Evolutionary conservation across 2,329 filamentous ascomycete genomes (phyloP).

Genomic region (Colletotrichum agaves): DNA sequence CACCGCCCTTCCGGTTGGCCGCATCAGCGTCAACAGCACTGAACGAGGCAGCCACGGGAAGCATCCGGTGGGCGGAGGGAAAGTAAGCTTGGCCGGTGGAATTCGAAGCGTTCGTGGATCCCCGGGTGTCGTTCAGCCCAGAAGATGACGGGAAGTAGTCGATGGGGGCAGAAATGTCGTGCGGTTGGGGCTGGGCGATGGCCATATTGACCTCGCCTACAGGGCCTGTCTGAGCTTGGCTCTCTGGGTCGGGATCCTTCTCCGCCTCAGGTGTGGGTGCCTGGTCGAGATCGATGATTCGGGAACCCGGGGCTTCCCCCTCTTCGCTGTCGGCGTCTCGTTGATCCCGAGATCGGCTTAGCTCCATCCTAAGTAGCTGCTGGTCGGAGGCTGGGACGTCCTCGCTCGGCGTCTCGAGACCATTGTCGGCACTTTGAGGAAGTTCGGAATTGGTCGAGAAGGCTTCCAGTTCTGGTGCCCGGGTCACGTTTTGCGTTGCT

Average conservation of each 20-base stretch:
- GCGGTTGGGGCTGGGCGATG: constrained; percentile 5
- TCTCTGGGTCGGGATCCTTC: constrained; percentile 20
- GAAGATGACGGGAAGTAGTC: constrained; percentile 24
- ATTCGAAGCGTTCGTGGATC: constrained; percentile 7
- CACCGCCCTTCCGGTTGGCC: constrained; percentile 35
- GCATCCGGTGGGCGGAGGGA: constrained; percentile 14
- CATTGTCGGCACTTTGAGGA: neutral
- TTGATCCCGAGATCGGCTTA: neutral
- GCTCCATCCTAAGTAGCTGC: neutral
- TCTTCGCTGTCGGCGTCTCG: constrained; percentile 1
- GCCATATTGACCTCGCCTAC: constrained; percentile 14
- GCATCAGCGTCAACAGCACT: constrained; percentile 1
- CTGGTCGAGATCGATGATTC: constrained; percentile 5
- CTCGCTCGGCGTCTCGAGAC: neutral
- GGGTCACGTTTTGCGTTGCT: constrained; percentile 31
- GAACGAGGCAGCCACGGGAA: neutral
- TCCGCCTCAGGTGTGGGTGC: constrained; percentile 14
- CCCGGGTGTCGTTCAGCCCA: constrained; percentile 29
- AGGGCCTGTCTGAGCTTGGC: constrained; percentile 22
- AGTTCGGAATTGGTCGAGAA: neutral
- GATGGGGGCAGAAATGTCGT: constrained; percentile 17
- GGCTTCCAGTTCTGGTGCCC: constrained; percentile 30
- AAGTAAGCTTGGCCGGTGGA: constrained; percentile 1
- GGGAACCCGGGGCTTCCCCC: neutral
- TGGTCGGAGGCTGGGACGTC: neutral